Base-by-base conservation (phyloP, 805 yeast genomes). In the Candida nanaspora region DNA sequence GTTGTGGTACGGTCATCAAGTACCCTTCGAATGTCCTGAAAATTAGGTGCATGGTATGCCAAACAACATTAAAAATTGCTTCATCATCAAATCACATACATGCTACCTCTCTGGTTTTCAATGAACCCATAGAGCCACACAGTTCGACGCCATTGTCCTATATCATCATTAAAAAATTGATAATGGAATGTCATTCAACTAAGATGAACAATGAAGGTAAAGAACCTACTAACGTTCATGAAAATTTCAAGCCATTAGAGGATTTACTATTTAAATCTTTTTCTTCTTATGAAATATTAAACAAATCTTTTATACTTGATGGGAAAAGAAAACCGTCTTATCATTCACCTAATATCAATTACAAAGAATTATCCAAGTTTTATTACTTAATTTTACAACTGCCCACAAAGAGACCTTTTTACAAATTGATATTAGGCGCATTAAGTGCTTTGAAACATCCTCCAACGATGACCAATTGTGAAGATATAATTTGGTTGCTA, bases 21-120 rank as follows among this genome's bases (percentile, higher is more conserved):
- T 59, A 67, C 37, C 72, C 72, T 0, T 46, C 55, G 2, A 42
- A 51, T 9, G 61, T 59, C 4, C 31, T 46, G 6, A 69, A 64
- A 41, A 79, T 74, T 53, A 70, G 73, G 42, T 85, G 95, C 52
- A 66, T 79, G 0, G 66, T 76, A 4, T 85, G 95, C 51, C 69
- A 66, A 29, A 71, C 81, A 6, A 76, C 44, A 14, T 23, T 46
- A 15, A 41, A 37, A 11, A 37, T 47, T 16, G n/a, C n/a, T 37
- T 27, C 23, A 42, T 37, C 15, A 33, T 9, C n/a, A 33, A 15
- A 9, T 5, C 15, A 7, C 23, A 14, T 27, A 42, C 11, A 27
- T 19, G 20, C 15, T 23, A 77, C 1, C 26, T 45, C 63, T 11
- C 38, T 65, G 15, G 47, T 43, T 10, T 22, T 51, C 39, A 16